These are phyloP conservation scores for Rhodosporidiobolus odoratus DNA, from an alignment of 768 basidiomycete species.

Conservation along the genomic window DNA sequence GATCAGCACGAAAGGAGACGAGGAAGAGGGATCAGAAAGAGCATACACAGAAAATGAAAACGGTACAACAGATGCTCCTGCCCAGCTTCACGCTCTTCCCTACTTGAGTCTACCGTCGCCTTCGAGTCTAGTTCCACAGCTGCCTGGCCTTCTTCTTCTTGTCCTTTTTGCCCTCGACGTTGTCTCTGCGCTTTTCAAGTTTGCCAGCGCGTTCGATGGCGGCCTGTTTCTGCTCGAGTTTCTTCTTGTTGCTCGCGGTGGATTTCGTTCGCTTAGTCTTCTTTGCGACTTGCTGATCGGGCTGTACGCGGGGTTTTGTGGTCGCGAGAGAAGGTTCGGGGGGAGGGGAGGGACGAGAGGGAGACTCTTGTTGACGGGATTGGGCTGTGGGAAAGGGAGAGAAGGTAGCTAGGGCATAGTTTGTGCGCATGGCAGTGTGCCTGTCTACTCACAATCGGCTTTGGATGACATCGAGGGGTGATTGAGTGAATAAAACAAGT, in stretches of 20 bases:
- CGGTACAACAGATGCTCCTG: neutral
- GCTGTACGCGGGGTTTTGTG: constrained; percentile 25
- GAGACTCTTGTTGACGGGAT: neutral
- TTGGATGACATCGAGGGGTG: no score
- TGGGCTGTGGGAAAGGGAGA: neutral
- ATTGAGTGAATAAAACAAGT: no score
- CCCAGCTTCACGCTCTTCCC: neutral
- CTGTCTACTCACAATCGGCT: no score
- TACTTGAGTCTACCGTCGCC: no score
- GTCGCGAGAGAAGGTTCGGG: neutral
- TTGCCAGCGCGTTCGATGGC: constrained; percentile 26
- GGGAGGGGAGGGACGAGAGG: neutral
- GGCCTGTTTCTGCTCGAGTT: neutral
- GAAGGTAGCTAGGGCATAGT: neutral
- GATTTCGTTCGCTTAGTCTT: constrained; percentile 22
- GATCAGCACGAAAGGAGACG: no score
- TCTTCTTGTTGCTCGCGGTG: constrained; percentile 13
- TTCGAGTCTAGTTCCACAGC: constrained; percentile 11
- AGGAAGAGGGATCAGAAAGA: no score
- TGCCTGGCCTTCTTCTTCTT: constrained; percentile 20
- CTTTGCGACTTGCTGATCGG: constrained; percentile 12
- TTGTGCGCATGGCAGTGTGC: no score
- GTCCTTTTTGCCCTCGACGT: constrained; percentile 20
- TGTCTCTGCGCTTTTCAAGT: constrained; percentile 19
- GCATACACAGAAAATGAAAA: no score